phyloP scores from a whole-genome alignment of 306 rosid species.

The Rosa lucieae region DNA sequence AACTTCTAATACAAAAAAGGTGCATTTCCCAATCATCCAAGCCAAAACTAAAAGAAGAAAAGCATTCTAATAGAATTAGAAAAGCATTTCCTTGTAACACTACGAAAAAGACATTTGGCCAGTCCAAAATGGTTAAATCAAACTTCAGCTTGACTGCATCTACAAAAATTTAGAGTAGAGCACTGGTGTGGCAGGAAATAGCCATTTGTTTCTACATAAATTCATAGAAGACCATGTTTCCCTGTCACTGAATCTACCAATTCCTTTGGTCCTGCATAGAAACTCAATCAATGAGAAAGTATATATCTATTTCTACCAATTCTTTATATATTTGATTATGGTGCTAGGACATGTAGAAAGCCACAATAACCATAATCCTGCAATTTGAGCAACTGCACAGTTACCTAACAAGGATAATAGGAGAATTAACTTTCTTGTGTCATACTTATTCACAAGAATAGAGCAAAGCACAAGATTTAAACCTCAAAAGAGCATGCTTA shows the following conservation, averaged over 20 bases:
- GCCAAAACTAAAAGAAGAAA: too few relatives aligned
- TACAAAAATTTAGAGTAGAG: neutral
- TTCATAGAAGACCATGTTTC: constrained; percentile 47
- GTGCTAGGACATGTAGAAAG: neutral
- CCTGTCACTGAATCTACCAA: constrained; percentile 68
- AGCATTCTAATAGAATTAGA: too few relatives aligned
- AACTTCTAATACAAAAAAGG: too few relatives aligned
- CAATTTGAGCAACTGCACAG: neutral
- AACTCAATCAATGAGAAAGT: constrained; percentile 15
- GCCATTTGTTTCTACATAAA: constrained; percentile 14
- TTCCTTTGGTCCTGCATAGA: constrained; percentile 65
- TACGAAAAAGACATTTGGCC: neutral
- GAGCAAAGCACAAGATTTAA: neutral
- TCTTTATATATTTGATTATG: neutral
- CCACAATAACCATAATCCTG: neutral
- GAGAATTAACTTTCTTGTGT: neutral
- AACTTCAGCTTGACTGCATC: neutral
- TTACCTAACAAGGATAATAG: neutral
- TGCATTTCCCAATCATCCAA: too few relatives aligned
- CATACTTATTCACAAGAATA: neutral
- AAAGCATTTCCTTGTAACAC: too few relatives aligned
- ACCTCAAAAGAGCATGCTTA: neutral
- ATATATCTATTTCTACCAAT: too few relatives aligned
- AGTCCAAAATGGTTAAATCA: neutral
- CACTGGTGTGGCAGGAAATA: neutral